Conservation (phyloP, 306 rosid species). For the Cicer judaicum region DNA sequence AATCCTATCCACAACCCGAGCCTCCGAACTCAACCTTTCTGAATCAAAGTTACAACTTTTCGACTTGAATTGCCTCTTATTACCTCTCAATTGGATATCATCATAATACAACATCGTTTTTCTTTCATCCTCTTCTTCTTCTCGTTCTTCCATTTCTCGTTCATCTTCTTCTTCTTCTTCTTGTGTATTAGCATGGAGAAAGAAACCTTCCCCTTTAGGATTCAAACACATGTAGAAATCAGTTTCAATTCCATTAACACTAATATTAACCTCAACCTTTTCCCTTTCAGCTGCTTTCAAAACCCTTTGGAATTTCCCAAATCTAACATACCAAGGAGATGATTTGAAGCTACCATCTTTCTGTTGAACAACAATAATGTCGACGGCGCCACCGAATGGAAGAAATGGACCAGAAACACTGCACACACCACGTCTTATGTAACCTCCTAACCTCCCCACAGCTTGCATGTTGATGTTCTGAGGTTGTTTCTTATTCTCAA, state of each 20-base stretch:
- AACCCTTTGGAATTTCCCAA: slow-evolving; percentile 86
- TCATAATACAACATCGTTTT: slow-evolving; percentile 52
- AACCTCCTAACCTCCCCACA: slow-evolving; percentile 78
- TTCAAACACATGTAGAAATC: slow-evolving; percentile 76
- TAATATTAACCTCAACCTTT: slow-evolving; percentile 62
- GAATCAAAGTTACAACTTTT: slow-evolving; percentile 53
- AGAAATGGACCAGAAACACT: slow-evolving; percentile 80
- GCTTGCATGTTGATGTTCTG: slow-evolving; percentile 57
- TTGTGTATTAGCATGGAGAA: slow-evolving; percentile 59
- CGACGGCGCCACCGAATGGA: slow-evolving; percentile 95
- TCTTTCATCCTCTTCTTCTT: slow-evolving; percentile 43
- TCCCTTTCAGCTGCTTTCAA: slow-evolving; percentile 69
- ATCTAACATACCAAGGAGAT: slow-evolving; percentile 89
- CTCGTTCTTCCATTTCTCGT: slow-evolving; percentile 42
- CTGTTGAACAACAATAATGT: slow-evolving; percentile 87
- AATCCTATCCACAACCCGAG: slow-evolving; percentile 49
- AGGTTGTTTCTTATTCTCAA: not conserved
- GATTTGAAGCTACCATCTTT: slow-evolving; percentile 89
- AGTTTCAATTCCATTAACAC: slow-evolving; percentile 82
- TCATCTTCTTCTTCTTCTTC: slow-evolving; percentile 45
- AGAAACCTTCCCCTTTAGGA: slow-evolving; percentile 82
- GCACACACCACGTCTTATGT: slow-evolving; percentile 67
- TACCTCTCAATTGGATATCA: slow-evolving; percentile 45
- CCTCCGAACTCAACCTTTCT: slow-evolving; percentile 36
- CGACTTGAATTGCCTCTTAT: slow-evolving; percentile 50